Conservation (phyloP, 768 basidiomycete genomes). For the Russula sp. region DNA sequence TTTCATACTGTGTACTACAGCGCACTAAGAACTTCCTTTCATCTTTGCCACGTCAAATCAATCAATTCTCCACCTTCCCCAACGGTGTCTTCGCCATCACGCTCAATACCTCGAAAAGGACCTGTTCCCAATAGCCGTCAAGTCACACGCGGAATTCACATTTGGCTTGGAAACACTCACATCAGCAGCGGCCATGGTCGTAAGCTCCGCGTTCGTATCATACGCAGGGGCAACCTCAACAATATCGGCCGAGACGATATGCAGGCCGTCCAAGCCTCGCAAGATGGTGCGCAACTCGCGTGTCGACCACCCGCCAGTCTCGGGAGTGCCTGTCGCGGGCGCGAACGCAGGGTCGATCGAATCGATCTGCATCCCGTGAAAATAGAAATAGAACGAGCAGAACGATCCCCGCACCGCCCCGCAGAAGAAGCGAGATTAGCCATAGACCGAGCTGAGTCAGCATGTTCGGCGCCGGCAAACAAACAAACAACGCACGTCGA, state of each 20-base stretch:
- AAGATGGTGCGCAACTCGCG: slow-evolving; percentile 76
- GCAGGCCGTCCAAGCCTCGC: slow-evolving; percentile 68
- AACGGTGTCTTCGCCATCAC: slow-evolving; percentile 79
- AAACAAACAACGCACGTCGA: slow-evolving; percentile 50
- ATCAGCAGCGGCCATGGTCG: slow-evolving; percentile 62
- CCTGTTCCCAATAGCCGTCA: slow-evolving; percentile 40
- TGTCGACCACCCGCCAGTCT: slow-evolving; percentile 82
- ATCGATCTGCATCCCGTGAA: slow-evolving; percentile 53
- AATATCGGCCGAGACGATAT: slow-evolving; percentile 77
- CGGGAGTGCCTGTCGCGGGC: slow-evolving; percentile 81
- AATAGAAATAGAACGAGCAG: neutral
- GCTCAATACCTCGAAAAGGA: slow-evolving; percentile 70
- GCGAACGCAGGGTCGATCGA: slow-evolving; percentile 80
- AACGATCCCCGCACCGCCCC: no score
- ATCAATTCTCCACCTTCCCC: slow-evolving; percentile 46
- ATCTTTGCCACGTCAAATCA: neutral
- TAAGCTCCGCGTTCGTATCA: slow-evolving; percentile 62
- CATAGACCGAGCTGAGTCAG: slow-evolving; percentile 1
- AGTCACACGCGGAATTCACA: no score
- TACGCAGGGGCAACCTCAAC: slow-evolving; percentile 86
- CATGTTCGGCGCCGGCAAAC: neutral
- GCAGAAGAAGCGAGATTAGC: no score
- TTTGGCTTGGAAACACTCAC: slow-evolving; percentile 38
- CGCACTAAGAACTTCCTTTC: neutral
- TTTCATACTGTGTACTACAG: neutral